Evolutionary conservation across 331 rosid species (phyloP).

Genomic region (Acacia pycnantha): DNA sequence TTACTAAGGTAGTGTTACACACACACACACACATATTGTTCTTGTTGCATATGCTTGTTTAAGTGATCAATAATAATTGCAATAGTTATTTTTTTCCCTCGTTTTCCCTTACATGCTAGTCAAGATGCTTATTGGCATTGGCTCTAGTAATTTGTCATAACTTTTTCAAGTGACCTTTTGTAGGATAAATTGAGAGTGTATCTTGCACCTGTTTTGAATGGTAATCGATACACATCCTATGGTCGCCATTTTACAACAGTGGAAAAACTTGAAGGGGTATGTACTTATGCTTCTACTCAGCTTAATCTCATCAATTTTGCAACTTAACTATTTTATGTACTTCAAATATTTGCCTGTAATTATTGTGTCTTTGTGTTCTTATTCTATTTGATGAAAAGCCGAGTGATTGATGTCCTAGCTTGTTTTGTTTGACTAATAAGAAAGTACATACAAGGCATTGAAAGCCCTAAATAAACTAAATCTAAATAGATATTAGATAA

Average conservation of each 20-base stretch:
- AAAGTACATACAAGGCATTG: too few species aligned
- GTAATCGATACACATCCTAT: conserved; percentile 88
- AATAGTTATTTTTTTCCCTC: neutral
- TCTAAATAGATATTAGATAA: too few species aligned
- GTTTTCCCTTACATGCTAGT: neutral
- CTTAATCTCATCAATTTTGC: conserved; percentile 11
- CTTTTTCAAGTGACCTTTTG: conserved; percentile 34
- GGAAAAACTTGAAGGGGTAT: conserved; percentile 88
- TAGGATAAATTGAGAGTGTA: conserved; percentile 73
- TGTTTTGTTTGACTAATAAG: too few species aligned
- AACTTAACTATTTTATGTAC: neutral
- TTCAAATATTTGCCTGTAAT: conserved; percentile 7
- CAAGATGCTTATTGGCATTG: neutral
- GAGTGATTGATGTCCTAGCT: too few species aligned
- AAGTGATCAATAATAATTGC: neutral
- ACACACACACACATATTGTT: too few species aligned
- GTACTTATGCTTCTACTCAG: conserved; percentile 7
- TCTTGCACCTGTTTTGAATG: conserved; percentile 76
- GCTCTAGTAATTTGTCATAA: neutral
- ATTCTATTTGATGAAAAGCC: neutral
- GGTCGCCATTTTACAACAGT: conserved; percentile 90
- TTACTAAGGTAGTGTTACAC: neutral
- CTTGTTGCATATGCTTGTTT: neutral
- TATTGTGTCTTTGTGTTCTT: neutral
- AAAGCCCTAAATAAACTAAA: too few species aligned